Percentiles rank a stretch among this genome's conserved stretches.
Evolutionary conservation across 139 green algal species (phyloP).

Genomic region (Mesostigma viride): DNA sequence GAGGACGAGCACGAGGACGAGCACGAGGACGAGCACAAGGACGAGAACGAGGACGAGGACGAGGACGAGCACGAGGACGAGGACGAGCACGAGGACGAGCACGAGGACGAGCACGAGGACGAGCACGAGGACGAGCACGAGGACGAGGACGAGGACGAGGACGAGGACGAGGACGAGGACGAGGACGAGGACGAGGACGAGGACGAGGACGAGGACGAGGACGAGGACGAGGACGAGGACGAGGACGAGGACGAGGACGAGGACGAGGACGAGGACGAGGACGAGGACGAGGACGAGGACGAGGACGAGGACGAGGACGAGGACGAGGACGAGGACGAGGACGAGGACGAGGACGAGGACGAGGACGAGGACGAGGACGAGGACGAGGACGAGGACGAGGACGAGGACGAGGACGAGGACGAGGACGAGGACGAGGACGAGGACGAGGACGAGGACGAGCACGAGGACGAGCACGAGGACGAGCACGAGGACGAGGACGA

Average conservation of each 20-base stretch:
- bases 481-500: too few relatives aligned
- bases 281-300: background rate
- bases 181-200: background rate
- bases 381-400: slow-evolving; percentile 1
- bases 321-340: background rate
- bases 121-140: slow-evolving; percentile 1
- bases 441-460: too few relatives aligned
- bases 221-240: background rate
- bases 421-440: too few relatives aligned
- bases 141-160: background rate
- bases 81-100: too few relatives aligned
- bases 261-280: background rate
- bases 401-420: slow-evolving; percentile 4
- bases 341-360: background rate
- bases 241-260: background rate
- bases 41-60: too few relatives aligned
- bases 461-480: too few relatives aligned
- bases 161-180: background rate
- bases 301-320: background rate
- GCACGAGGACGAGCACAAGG: too few relatives aligned
- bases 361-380: slow-evolving; percentile 7
- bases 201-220: slow-evolving; percentile 4
- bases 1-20: too few relatives aligned
- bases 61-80: too few relatives aligned
- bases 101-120: background rate